phyloP scores from a whole-genome alignment of 1,284 basidiomycete genomes.

The Earliella scabrosa region DNA sequence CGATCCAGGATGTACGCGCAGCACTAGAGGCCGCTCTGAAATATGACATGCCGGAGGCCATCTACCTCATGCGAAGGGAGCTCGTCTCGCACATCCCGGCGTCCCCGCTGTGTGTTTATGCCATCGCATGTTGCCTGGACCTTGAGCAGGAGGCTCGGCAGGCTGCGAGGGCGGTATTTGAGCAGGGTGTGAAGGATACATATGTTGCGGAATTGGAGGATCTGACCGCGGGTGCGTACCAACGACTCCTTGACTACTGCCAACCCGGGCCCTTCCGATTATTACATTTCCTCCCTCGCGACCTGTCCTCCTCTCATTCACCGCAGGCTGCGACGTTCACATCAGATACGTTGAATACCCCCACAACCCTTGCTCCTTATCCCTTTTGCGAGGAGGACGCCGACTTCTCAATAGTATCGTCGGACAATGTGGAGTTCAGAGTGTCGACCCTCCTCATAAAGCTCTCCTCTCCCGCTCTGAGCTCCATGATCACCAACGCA shows the following conservation, averaged over 20 bases:
- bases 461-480: no score
- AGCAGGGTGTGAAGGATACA: not conserved
- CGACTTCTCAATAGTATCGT: no score
- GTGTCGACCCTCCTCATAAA: no score
- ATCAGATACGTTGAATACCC: no score
- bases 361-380: no score
- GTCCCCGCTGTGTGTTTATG: constrained; percentile 38
- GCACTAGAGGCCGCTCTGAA: constrained; percentile 40
- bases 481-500: not conserved
- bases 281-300: no score
- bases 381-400: no score
- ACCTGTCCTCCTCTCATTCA: no score
- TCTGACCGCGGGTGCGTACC: constrained; percentile 14
- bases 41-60: constrained; percentile 38
- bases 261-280: no score
- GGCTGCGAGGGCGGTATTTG: not conserved
- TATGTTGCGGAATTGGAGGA: constrained; percentile 16
- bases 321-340: not conserved
- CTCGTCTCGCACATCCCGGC: constrained; percentile 28
- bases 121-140: constrained; percentile 36
- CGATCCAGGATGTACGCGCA: constrained; percentile 24
- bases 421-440: no score
- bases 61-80: constrained; percentile 11
- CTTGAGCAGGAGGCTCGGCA: constrained; percentile 17
- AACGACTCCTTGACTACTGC: constrained; percentile 12